A percentile compares a stretch with the other conserved stretches of the same genome.
Evolutionary conservation across 2,329 filamentous ascomycete species (phyloP).

Genomic region (Zalaria sp.): DNA sequence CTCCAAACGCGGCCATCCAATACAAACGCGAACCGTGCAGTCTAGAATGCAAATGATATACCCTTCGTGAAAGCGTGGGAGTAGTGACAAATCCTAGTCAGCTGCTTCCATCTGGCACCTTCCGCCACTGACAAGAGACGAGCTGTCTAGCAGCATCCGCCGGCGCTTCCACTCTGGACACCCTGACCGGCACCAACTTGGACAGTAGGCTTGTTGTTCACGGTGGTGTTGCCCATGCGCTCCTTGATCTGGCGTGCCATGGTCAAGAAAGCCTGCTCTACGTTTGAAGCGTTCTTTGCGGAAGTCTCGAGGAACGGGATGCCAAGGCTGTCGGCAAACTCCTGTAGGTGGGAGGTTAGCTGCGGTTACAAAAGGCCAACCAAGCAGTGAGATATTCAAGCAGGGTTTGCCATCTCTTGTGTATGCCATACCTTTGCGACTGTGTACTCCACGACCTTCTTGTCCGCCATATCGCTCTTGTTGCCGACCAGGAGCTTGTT

Average conservation of each 20-base stretch:
- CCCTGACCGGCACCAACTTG: constrained; percentile 91
- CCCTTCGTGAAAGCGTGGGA: not conserved
- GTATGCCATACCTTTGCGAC: constrained; percentile 76
- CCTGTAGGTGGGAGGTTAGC: constrained; percentile 37
- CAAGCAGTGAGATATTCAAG: not conserved
- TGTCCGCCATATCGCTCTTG: constrained; percentile 99
- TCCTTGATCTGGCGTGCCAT: constrained; percentile 99
- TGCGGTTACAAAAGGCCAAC: not conserved
- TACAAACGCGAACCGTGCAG: not conserved
- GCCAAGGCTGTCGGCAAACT: constrained; percentile 96
- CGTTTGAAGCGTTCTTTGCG: constrained; percentile 98
- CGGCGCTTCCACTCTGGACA: constrained; percentile 72
- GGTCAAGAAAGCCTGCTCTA: constrained; percentile 98
- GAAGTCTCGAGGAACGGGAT: constrained; percentile 99
- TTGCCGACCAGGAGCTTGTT: constrained; percentile 99
- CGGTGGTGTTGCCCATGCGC: constrained; percentile 92
- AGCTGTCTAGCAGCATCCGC: constrained; percentile 71
- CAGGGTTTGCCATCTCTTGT: not conserved
- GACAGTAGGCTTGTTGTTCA: constrained; percentile 97
- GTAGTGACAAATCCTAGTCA: too few relatives aligned
- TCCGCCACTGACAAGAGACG: not conserved
- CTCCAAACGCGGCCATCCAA: not conserved
- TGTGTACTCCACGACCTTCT: constrained; percentile 99
- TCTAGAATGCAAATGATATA: not conserved
- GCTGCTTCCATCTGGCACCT: not conserved